Conservation (phyloP, 768 basidiomycete species). For the Tulasnella sp. region DNA sequence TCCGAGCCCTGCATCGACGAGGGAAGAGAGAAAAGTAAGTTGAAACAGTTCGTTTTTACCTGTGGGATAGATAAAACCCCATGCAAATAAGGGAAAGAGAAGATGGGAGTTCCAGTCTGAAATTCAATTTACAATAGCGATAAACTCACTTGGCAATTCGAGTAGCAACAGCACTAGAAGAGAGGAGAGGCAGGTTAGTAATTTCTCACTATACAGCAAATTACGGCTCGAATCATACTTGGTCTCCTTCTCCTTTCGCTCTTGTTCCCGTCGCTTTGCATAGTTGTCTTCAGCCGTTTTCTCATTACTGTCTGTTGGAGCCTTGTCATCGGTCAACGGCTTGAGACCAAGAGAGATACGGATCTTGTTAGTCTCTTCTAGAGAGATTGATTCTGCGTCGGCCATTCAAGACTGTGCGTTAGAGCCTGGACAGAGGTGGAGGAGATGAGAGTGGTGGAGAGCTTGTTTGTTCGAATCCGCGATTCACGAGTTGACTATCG, state of each 20-base stretch:
- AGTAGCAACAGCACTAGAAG: conserved; percentile 38
- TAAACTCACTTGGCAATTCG: conserved; percentile 83
- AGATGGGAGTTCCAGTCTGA: conserved; percentile 12
- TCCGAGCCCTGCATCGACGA: conserved; percentile 66
- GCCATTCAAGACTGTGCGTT: conserved; percentile 15
- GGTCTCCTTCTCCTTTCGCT: conserved; percentile 61
- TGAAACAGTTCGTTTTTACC: not conserved
- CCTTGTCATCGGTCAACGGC: conserved; percentile 77
- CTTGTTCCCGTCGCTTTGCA: conserved; percentile 57
- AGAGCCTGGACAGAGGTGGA: not conserved
- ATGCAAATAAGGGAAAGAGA: not conserved
- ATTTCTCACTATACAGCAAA: not conserved
- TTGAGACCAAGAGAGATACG: conserved; percentile 90
- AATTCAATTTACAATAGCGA: conserved; percentile 22
- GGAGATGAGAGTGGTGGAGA: not conserved
- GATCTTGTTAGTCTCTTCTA: conserved; percentile 94
- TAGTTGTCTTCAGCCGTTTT: conserved; percentile 85
- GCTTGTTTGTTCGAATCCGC: conserved; percentile 3
- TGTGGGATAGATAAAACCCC: not conserved
- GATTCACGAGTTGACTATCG: not conserved
- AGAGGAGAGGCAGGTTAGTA: conserved; percentile 22
- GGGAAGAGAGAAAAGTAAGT: conserved; percentile 41
- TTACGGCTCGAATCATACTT: conserved; percentile 49
- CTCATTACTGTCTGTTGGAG: conserved; percentile 64
- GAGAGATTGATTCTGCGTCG: conserved; percentile 81